Percentiles rank a stretch among this genome's conserved stretches.
Evolutionary conservation across 495 filamentous ascomycete species (phyloP).

Genomic region (Neurospora sp.): DNA sequence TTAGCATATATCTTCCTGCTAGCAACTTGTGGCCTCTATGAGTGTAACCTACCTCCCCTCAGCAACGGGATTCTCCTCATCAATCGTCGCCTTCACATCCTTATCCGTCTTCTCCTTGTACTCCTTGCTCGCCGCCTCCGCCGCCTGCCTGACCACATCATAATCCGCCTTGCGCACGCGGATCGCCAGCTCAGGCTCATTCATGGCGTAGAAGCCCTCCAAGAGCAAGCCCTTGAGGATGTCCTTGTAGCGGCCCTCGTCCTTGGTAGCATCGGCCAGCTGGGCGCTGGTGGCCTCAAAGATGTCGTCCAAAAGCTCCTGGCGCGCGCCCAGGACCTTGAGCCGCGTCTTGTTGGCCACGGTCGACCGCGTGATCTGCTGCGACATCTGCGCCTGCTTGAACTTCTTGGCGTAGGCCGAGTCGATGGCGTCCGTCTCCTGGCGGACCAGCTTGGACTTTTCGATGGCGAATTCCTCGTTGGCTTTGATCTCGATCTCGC

Average conservation of each 20-base stretch:
- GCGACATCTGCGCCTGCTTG: slow-evolving; percentile 92
- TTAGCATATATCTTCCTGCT: not conserved
- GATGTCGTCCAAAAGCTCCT: slow-evolving; percentile 85
- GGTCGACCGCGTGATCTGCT: slow-evolving; percentile 93
- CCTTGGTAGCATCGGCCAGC: slow-evolving; percentile 53
- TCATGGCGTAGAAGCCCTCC: slow-evolving; percentile 81
- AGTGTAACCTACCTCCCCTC: slow-evolving; percentile 67
- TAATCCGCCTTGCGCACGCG: slow-evolving; percentile 72
- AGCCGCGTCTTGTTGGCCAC: slow-evolving; percentile 91
- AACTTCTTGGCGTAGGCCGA: slow-evolving; percentile 89
- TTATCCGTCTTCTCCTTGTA: slow-evolving; percentile 70
- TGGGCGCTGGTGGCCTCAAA: slow-evolving; percentile 68
- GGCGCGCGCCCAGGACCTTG: slow-evolving; percentile 71
- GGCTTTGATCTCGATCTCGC: slow-evolving; percentile 94
- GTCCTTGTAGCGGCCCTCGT: slow-evolving; percentile 61
- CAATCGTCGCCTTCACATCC: slow-evolving; percentile 49
- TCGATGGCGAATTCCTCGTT: slow-evolving; percentile 98
- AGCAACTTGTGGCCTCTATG: not conserved
- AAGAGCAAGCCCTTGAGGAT: slow-evolving; percentile 72
- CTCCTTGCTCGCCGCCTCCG: slow-evolving; percentile 61
- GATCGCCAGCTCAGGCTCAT: slow-evolving; percentile 64
- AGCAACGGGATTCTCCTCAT: slow-evolving; percentile 69
- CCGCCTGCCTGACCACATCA: slow-evolving; percentile 61
- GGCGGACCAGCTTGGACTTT: slow-evolving; percentile 93
- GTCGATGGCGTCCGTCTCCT: slow-evolving; percentile 91